Evolutionary conservation across 129 eudicot species (phyloP).

Genomic region (Arctium minus): DNA sequence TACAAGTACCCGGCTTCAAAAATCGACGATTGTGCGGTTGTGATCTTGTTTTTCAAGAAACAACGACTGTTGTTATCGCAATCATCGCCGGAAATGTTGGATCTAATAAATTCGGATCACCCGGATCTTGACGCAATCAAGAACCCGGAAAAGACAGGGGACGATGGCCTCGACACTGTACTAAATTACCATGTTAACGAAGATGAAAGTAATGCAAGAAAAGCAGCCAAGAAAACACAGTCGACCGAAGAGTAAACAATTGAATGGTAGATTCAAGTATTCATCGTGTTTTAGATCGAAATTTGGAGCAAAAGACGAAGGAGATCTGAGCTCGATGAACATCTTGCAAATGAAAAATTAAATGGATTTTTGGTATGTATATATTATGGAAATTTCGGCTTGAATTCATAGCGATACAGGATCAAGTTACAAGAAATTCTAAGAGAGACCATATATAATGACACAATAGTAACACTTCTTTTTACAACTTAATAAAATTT

Average conservation of each 20-base stretch:
- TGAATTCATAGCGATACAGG: neutral
- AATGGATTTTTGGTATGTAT: neutral
- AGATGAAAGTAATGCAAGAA: slow-evolving; percentile 14
- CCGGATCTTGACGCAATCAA: slow-evolving; percentile 20
- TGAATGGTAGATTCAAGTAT: neutral
- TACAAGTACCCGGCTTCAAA: slow-evolving; percentile 49
- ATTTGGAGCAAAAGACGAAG: neutral
- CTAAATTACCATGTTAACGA: slow-evolving; percentile 32
- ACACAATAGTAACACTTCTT: neutral
- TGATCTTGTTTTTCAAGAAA: slow-evolving; percentile 48
- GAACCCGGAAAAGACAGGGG: slow-evolving; percentile 3
- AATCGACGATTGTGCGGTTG: slow-evolving; percentile 54
- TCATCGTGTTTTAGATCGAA: slow-evolving; percentile 4
- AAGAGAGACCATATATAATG: neutral
- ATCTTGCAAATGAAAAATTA: neutral
- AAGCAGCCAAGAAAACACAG: slow-evolving; percentile 3
- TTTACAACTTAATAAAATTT: neutral
- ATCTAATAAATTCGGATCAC: slow-evolving; percentile 30
- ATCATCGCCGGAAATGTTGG: slow-evolving; percentile 31
- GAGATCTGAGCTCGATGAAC: neutral
- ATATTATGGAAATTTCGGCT: neutral
- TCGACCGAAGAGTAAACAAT: neutral
- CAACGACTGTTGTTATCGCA: slow-evolving; percentile 33
- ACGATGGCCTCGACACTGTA: slow-evolving; percentile 54
- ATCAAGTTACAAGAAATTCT: neutral